Evolutionary conservation across 176 grass and related monocot species (phyloP), one percentile per base, ranked within the genome.

Genomic region (Carex parvula): DNA sequence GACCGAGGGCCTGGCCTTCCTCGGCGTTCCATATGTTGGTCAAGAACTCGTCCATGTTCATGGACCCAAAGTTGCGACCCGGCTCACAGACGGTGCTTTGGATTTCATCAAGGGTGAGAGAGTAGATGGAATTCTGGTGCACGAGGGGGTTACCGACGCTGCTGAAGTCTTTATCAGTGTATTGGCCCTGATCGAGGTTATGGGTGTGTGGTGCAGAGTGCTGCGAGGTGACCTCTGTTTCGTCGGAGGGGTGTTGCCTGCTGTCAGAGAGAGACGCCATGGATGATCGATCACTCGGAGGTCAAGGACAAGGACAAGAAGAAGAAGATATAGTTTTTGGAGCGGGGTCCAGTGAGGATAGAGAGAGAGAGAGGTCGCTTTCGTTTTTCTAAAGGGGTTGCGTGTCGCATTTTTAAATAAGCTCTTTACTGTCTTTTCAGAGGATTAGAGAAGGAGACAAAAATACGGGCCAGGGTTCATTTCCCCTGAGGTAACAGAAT

Each of bases 1-100:
- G 24, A 50, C 89, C 46, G 64, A 66, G 32, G 11, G 68, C 85
- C 10, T 95, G 89, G 59, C 92, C 91, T 80, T 99, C 96, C 79
- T 99, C 91, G 16, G 85, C 96, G 75, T 95, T 99, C 93, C 96
- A 95, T 71, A 99, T 99, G 83, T 93, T 95, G 64, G 85, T 88
- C 61, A 99, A 79, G 89, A 99, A 99, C 87, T 99, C 93, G 37
- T 99, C 96, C 93, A 99, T 99, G 88, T 99, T 95, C 93, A 99
- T 99, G 77, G 93, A 95, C 17, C 90, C 96, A 60, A 99, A 93
- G 35, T 92, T 93, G 84, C 91, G 90, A 0, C 96, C 89, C 1
- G 89, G 85, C 78, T 99, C 91, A 84, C 91, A 95, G 14, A 95
- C 55, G 48, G 96, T 90, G 83, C 64, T 92, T 78, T 94, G 96